Percentiles rank a stretch among this genome's conserved stretches.
Evolutionary conservation across 2,329 filamentous ascomycete species (phyloP).

Genomic region (Aspergillus sp.): DNA sequence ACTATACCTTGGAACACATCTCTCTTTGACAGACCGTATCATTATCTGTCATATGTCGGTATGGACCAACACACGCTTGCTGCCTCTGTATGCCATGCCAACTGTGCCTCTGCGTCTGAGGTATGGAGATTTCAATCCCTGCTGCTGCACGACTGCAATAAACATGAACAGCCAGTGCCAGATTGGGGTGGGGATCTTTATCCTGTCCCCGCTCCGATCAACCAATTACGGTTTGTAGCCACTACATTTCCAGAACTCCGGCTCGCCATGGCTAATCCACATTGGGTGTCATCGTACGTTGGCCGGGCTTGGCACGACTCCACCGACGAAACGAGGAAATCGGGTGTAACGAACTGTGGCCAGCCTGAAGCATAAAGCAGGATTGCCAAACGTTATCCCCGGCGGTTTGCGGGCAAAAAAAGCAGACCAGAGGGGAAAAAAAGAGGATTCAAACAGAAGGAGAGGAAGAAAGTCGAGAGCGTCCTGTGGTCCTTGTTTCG

Average conservation of each 20-base stretch:
- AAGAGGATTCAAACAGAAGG: neutral
- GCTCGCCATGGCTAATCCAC: neutral
- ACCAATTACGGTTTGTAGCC: neutral
- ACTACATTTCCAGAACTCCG: neutral
- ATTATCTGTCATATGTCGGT: neutral
- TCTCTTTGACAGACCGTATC: neutral
- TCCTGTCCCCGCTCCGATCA: neutral
- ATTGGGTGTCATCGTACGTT: neutral
- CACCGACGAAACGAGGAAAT: neutral
- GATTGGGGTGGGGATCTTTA: neutral
- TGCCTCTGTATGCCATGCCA: neutral
- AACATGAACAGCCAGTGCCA: conserved; percentile 4
- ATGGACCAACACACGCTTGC: neutral
- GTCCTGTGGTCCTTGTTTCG: neutral
- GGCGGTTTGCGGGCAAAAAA: neutral
- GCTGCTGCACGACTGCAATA: neutral
- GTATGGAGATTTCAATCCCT: neutral
- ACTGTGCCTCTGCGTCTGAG: neutral
- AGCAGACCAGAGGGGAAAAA: neutral
- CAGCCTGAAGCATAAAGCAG: conserved; percentile 2
- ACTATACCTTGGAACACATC: neutral
- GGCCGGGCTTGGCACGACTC: neutral
- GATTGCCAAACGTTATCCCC: neutral
- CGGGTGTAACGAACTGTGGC: conserved; percentile 1
- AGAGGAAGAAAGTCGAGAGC: too few relatives aligned